Evolutionary conservation across 495 filamentous ascomycete species (phyloP).

Genomic region (Podospora anserina): DNA sequence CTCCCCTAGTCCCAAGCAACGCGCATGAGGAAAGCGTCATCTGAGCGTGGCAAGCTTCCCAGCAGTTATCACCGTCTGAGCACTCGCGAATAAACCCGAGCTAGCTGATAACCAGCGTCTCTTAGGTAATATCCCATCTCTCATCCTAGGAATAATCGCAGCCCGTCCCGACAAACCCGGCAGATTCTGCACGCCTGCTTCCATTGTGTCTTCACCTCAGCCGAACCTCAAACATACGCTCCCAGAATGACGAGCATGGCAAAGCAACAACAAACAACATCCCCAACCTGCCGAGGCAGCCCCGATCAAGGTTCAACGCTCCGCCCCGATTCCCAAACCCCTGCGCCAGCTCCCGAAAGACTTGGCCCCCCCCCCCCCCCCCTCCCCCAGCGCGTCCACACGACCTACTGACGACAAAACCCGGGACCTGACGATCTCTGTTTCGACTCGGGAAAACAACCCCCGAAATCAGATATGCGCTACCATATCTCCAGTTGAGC

Average conservation of each 20-base stretch:
- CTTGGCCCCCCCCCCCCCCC: not conserved
- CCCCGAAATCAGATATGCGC: not conserved
- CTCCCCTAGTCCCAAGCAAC: not conserved
- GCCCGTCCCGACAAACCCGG: not conserved
- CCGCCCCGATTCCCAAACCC: not conserved
- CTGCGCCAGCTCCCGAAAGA: not conserved
- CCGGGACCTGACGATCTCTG: not conserved
- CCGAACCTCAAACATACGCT: not conserved
- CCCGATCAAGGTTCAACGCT: not conserved
- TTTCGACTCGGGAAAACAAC: not conserved
- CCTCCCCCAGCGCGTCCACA: too few species aligned
- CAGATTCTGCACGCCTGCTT: not conserved
- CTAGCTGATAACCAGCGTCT: too few species aligned
- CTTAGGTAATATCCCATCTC: too few species aligned
- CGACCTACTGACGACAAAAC: not conserved
- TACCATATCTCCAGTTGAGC: too few species aligned
- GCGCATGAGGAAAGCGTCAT: not conserved
- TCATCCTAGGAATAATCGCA: not conserved
- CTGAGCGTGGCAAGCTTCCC: conserved; percentile 1
- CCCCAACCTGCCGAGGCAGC: not conserved
- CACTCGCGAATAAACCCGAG: not conserved
- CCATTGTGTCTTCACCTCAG: not conserved
- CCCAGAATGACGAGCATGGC: not conserved
- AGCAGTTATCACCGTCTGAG: not conserved
- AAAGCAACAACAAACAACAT: not conserved